Conservation (phyloP, 208 protist species). For the Crithidia fasciculata region DNA sequence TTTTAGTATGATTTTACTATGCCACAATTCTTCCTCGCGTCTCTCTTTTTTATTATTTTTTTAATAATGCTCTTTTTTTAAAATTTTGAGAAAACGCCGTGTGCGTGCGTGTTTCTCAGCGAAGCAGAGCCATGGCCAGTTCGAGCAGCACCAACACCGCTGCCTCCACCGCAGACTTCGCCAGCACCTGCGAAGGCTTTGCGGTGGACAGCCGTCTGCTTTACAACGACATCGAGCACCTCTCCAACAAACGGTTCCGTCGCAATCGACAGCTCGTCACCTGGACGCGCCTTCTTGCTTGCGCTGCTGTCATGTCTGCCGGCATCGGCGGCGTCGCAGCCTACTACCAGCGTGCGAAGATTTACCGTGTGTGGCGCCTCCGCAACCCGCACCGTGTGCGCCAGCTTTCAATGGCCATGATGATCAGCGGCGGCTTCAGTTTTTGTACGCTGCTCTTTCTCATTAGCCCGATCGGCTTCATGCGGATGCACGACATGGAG, state of each 20-base stretch:
- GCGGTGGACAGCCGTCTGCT: constrained; percentile 58
- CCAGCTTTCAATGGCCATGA: constrained; percentile 22
- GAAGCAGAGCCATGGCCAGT: background rate
- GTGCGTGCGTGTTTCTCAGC: no score
- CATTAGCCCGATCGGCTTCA: constrained; percentile 47
- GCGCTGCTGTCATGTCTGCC: constrained; percentile 17
- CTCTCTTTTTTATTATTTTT: background rate
- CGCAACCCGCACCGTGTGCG: constrained; percentile 40
- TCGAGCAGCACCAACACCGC: background rate
- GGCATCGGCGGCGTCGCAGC: constrained; percentile 20
- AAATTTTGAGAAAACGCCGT: no score
- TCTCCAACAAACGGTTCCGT: constrained; percentile 26
- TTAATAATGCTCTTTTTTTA: constrained; percentile 16
- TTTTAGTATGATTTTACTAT: background rate
- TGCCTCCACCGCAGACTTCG: background rate
- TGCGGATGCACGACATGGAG: constrained; percentile 30
- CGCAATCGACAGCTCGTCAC: constrained; percentile 18
- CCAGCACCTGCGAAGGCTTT: constrained; percentile 24
- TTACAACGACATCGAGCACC: constrained; percentile 44
- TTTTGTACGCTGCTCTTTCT: constrained; percentile 38
- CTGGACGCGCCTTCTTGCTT: constrained; percentile 28
- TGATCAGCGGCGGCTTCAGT: constrained; percentile 13
- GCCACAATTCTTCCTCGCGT: background rate
- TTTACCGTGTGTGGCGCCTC: constrained; percentile 65
- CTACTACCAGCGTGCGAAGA: constrained; percentile 52